Conservation (phyloP, 1,284 basidiomycete genomes). For the Heliocybe sulcata region DNA sequence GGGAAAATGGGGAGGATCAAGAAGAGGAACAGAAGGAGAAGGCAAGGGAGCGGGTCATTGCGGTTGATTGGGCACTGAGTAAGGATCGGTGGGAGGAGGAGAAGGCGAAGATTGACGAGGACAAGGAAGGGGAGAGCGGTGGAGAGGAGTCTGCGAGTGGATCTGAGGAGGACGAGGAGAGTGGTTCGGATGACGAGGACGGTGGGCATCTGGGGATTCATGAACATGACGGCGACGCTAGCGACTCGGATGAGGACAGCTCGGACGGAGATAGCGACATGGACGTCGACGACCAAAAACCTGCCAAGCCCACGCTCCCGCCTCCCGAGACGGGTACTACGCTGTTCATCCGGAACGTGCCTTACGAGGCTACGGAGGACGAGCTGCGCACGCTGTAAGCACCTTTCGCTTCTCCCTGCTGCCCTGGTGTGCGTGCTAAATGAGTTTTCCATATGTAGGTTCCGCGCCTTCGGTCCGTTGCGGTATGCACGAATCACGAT, state of each 20-base stretch:
- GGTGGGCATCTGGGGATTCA: constrained; percentile 38
- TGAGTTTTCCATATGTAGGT: too few relatives aligned
- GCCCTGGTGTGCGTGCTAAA: too few relatives aligned
- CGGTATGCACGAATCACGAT: constrained; percentile 92
- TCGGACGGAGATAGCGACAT: constrained; percentile 22
- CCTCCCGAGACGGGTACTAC: constrained; percentile 84
- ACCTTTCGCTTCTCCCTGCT: too few relatives aligned
- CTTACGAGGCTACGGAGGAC: constrained; percentile 89
- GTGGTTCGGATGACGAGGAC: constrained; percentile 16
- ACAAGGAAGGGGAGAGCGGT: constrained; percentile 16
- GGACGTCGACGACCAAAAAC: constrained; percentile 39
- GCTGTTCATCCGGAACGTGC: constrained; percentile 91
- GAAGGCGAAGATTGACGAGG: constrained; percentile 46
- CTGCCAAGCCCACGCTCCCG: constrained; percentile 68
- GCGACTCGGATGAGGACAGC: constrained; percentile 29
- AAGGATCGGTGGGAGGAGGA: constrained; percentile 90
- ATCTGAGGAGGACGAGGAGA: constrained; percentile 29
- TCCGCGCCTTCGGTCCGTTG: constrained; percentile 87
- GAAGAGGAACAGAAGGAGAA: constrained; percentile 25
- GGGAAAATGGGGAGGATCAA: constrained; percentile 26
- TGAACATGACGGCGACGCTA: constrained; percentile 17
- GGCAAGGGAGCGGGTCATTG: constrained; percentile 58
- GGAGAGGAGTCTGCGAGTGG: constrained; percentile 4
- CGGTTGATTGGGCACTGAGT: constrained; percentile 95
- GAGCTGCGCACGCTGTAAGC: constrained; percentile 77